These are phyloP conservation scores for Paraphysoderma sedebokerense DNA, from an alignment of 371 early-diverging fungal genomes.

Conservation along the genomic window DNA sequence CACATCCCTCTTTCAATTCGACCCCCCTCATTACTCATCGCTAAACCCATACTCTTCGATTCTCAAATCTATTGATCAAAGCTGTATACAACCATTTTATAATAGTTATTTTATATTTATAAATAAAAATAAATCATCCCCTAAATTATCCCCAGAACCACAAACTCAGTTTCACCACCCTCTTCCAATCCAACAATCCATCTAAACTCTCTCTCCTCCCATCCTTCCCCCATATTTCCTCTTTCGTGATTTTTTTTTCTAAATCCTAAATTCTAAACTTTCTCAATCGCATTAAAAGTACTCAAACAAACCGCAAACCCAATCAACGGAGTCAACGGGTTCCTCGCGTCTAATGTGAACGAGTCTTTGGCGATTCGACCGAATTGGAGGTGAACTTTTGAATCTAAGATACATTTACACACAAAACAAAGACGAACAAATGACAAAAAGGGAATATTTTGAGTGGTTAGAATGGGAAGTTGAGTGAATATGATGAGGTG, in stretches of 20 bases:
- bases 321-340: conserved; percentile 39
- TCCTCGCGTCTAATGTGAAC: conserved; percentile 42
- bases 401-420: too few relatives aligned
- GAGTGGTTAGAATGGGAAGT: not conserved
- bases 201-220: not conserved
- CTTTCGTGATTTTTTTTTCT: not conserved
- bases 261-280: conserved; percentile 1
- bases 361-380: conserved; percentile 36
- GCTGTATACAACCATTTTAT: too few relatives aligned
- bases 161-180: too few relatives aligned
- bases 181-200: not conserved
- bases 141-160: not conserved
- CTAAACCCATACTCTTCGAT: too few relatives aligned
- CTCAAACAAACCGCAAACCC: conserved; percentile 47
- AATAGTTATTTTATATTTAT: not conserved
- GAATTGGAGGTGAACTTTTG: conserved; percentile 42
- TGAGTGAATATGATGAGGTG: not conserved
- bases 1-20: too few relatives aligned
- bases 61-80: too few relatives aligned
- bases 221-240: not conserved
- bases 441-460: not conserved
- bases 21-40: too few relatives aligned
- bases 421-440: too few relatives aligned
- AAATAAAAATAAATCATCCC: not conserved
- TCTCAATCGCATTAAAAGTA: conserved; percentile 30